A percentile compares a stretch with the other conserved stretches of the same genome.
Conservation (phyloP, 139 green algal genomes). For the Haematococcus sp. region DNA sequence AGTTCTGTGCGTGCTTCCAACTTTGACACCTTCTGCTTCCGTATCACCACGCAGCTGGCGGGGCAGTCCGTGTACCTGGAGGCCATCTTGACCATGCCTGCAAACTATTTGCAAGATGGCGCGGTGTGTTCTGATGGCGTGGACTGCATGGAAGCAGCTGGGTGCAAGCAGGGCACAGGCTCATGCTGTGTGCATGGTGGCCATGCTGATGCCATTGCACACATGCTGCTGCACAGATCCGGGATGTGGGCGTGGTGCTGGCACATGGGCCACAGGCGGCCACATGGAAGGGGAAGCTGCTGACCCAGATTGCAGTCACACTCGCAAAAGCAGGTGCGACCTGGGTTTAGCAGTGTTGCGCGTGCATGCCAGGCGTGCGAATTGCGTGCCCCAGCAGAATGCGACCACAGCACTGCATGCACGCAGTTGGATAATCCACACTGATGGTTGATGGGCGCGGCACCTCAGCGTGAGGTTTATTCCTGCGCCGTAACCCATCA, state of each 20-base stretch:
- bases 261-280: conserved; percentile 58
- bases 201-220: not conserved
- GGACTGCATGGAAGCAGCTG: no score
- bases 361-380: no score
- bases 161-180: no score
- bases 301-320: conserved; percentile 44
- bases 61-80: conserved; percentile 22
- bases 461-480: no score
- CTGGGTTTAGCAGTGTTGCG: no score
- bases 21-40: no score
- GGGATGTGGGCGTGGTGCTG: conserved; percentile 61
- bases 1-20: not conserved
- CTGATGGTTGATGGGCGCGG: no score
- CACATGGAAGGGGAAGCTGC: conserved; percentile 49
- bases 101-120: conserved; percentile 33
- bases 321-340: conserved; percentile 50
- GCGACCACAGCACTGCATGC: no score
- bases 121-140: conserved; percentile 17
- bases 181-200: not conserved
- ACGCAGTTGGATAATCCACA: no score
- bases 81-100: conserved; percentile 48
- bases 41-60: conserved; percentile 29
- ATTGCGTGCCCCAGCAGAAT: no score
- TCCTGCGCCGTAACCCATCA: no score
- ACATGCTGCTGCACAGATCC: conserved; percentile 14